Percentiles rank a stretch among this genome's conserved stretches.
Evolutionary conservation across 1,284 basidiomycete species (phyloP).

Genomic region (Anthracocystis walkeri): DNA sequence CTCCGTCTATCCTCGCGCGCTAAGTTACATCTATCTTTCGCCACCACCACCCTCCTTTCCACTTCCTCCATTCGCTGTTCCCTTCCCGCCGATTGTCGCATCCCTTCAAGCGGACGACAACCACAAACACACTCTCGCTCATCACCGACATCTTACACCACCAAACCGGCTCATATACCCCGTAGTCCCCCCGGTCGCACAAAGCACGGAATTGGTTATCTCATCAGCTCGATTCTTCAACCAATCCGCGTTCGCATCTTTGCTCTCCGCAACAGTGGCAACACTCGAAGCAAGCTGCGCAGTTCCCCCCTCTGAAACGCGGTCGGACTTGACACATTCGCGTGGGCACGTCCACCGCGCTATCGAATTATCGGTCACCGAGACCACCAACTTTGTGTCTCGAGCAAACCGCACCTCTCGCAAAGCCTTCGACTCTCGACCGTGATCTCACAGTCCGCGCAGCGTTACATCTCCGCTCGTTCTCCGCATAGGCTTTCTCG

Average conservation of each 20-base stretch:
- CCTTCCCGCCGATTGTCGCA: background rate
- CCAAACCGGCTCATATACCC: background rate
- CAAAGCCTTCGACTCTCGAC: background rate
- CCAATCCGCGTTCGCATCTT: background rate
- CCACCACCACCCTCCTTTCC: conserved; percentile 1
- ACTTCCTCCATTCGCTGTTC: background rate
- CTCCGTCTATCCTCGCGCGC: background rate
- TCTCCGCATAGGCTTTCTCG: background rate
- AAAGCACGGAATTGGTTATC: background rate
- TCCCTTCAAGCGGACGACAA: background rate
- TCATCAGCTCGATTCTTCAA: background rate
- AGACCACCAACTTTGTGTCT: background rate
- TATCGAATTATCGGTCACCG: background rate
- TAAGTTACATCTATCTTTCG: background rate
- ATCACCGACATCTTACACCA: background rate
- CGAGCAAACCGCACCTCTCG: background rate
- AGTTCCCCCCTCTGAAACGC: background rate
- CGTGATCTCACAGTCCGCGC: background rate
- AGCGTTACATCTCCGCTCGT: conserved; percentile 1
- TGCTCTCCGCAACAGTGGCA: background rate
- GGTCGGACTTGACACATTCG: background rate
- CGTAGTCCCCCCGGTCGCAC: background rate
- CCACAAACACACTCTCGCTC: background rate
- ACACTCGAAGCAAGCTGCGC: background rate
- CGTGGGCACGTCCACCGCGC: background rate